These are phyloP conservation scores for Lolium multiflorum DNA, from an alignment of 176 grass and related monocot genomes.

Conservation along the genomic window DNA sequence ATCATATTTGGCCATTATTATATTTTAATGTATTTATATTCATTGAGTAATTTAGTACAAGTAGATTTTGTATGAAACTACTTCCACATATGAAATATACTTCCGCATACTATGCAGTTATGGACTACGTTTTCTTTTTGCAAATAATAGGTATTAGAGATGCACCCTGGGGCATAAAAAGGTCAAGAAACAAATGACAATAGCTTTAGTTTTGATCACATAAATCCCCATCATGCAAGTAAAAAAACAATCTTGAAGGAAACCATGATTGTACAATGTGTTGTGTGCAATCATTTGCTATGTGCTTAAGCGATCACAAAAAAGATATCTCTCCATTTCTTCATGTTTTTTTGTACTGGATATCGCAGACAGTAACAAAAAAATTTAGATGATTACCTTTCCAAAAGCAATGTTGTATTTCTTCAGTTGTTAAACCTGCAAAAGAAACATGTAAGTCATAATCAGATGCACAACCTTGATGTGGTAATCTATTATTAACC, in stretches of 20 bases:
- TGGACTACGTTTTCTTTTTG: neutral
- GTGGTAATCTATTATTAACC: constrained; percentile 8
- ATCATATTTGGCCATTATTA: neutral
- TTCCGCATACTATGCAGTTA: neutral
- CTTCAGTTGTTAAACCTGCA: constrained; percentile 65
- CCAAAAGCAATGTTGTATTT: constrained; percentile 75
- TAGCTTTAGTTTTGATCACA: neutral
- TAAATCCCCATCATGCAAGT: neutral
- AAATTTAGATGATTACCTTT: constrained; percentile 53
- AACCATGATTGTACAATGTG: neutral
- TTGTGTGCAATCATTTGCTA: neutral
- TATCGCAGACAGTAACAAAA: neutral
- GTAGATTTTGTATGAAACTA: constrained; percentile 1
- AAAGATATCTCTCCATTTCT: neutral
- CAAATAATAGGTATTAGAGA: constrained; percentile 10
- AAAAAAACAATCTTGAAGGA: neutral
- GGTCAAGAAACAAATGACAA: constrained; percentile 13
- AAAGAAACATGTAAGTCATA: constrained; percentile 29
- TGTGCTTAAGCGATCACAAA: neutral
- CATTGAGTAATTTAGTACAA: neutral
- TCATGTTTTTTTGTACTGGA: constrained; percentile 11
- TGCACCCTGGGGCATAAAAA: constrained; percentile 25
- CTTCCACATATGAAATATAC: neutral
- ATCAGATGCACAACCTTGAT: neutral
- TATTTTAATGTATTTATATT: neutral